Base-by-base conservation (phyloP, 495 filamentous ascomycete species). In the Oleoguttula mirabilis region DNA sequence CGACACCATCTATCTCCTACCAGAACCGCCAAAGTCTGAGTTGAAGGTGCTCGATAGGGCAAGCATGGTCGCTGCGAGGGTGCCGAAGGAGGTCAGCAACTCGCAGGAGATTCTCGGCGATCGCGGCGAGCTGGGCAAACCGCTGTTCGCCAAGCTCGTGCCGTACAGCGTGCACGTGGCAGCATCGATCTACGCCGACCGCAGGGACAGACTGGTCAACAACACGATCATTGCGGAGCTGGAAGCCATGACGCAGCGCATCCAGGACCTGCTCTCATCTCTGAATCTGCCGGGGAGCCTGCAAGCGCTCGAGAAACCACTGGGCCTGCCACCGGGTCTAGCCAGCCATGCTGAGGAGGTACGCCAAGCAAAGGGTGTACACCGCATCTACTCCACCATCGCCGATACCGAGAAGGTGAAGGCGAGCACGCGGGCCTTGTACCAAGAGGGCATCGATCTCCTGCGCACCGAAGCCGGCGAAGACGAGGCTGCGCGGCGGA, bases 101-200 rank as follows among this genome's bases (percentile, higher is more conserved):
- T 82, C 86, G 0, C 71, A 79, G 23, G 77, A 79, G 4, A 77
- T 82, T 60, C 70, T 98, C 0, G 82, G 84, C 0, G 82, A 88
- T 21, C 74, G 82, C 36, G 77, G 75, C 12, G 75, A 80, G 32
- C 77, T 93, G 48, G 88, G 90, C 0, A 80, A 78, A 27, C 80
- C 84, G 2, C 60, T 98, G 16, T 96, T 98, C 54, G 72, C 83
- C 4, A 92, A 88, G 55, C 70, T 98, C 14, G 90, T 98, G 1
- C 90, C 90, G 6, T 96, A 94, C 59, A 84, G 88, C 2, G 90
- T 96, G 3, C 90, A 96, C 55, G 70, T 95, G 31, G 90, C 90
- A 16, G 82, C 90, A 4, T 93, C 84, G 39, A 94, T 95, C 11
- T 98, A 98, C 56, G 88, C 84, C 23, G 86, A 96, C 59, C 75